Percentiles rank a stretch among this genome's conserved stretches.
phyloP scores from a whole-genome alignment of 1,284 basidiomycete genomes.

The Rhodotorula sp. region DNA sequence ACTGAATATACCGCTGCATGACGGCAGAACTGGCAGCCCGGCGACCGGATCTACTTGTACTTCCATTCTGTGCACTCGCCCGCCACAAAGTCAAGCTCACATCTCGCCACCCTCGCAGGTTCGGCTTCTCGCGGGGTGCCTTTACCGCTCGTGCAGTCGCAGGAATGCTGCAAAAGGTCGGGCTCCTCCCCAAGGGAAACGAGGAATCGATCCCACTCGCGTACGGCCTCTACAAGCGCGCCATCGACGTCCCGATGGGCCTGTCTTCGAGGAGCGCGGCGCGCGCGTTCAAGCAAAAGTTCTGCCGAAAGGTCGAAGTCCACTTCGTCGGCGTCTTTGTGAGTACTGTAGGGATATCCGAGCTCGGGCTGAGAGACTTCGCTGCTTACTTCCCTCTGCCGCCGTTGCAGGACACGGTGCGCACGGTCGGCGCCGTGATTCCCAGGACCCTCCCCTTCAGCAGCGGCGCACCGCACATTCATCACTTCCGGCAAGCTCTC shows the following conservation, averaged over 20 bases:
- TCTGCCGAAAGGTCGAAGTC: conserved; percentile 44
- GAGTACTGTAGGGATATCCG: neutral
- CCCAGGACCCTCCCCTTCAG: conserved; percentile 62
- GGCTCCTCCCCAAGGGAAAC: conserved; percentile 46
- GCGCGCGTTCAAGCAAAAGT: conserved; percentile 42
- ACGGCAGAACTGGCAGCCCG: conserved; percentile 32
- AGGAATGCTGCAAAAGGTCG: conserved; percentile 52
- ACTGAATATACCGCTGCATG: neutral
- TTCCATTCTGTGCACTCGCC: conserved; percentile 25
- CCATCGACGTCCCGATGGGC: conserved; percentile 14
- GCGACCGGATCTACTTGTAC: conserved; percentile 50
- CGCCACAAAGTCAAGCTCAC: too few species aligned
- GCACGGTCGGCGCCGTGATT: conserved; percentile 64
- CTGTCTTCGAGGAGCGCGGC: conserved; percentile 31
- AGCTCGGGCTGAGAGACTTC: neutral
- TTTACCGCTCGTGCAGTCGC: conserved; percentile 52
- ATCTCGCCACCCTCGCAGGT: conserved; percentile 8
- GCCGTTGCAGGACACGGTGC: conserved; percentile 60
- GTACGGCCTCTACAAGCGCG: conserved; percentile 46
- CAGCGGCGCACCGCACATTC: conserved; percentile 60
- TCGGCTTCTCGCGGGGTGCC: conserved; percentile 50
- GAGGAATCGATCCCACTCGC: conserved; percentile 47
- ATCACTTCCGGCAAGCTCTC: conserved; percentile 65
- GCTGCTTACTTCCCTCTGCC: conserved; percentile 43
- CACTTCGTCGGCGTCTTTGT: conserved; percentile 48